Percentiles rank a stretch among this genome's conserved stretches.
Evolutionary conservation across 257 asterid genomes (phyloP).

Genomic region (Rubia yunnanensis): DNA sequence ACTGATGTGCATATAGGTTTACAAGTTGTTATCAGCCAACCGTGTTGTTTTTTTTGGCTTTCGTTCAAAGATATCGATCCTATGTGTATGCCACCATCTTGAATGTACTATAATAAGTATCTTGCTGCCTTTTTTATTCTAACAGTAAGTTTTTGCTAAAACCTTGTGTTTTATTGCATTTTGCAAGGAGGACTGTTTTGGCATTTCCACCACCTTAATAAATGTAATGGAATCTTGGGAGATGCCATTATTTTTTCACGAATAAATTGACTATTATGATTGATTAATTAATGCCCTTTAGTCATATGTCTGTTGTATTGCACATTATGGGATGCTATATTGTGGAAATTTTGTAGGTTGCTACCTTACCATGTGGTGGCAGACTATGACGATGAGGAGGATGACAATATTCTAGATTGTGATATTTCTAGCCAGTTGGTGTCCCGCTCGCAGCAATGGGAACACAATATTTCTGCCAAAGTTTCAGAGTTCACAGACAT

Average conservation of each 20-base stretch:
- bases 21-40: too few relatives aligned
- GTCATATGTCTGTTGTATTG: neutral
- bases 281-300: neutral
- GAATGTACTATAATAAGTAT: too few relatives aligned
- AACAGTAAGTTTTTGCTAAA: neutral
- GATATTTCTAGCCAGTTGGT: slow-evolving; percentile 77
- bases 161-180: neutral
- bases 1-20: too few relatives aligned
- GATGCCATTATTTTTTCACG: neutral
- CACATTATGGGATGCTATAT: neutral
- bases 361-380: slow-evolving; percentile 98
- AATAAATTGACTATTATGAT: neutral
- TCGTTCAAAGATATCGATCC: too few relatives aligned
- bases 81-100: too few relatives aligned
- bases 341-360: slow-evolving; percentile 40
- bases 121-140: too few relatives aligned
- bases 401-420: slow-evolving; percentile 89
- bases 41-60: too few relatives aligned
- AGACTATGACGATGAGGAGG: slow-evolving; percentile 98
- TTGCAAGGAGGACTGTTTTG: neutral
- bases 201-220: neutral
- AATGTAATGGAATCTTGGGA: neutral
- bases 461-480: slow-evolving; percentile 84
- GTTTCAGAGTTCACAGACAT: slow-evolving; percentile 94
- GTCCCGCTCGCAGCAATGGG: slow-evolving; percentile 99